Evolutionary conservation across 768 basidiomycete species (phyloP).

Genomic region (Termitomyces sp.): DNA sequence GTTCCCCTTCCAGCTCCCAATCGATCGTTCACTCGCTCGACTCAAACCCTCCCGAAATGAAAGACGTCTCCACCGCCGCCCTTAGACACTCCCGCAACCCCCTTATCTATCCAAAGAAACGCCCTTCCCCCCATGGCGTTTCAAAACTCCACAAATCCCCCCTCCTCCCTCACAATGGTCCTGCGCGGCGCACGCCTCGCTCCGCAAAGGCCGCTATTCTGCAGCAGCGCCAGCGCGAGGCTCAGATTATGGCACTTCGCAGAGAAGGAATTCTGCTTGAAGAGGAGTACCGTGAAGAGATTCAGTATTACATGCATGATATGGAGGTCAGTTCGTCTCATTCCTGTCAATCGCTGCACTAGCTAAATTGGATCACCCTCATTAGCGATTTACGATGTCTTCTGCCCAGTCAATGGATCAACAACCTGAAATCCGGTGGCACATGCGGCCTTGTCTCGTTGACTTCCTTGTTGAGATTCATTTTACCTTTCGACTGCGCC

Average conservation of each 20-base stretch:
- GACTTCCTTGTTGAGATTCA: constrained; percentile 99
- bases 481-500: constrained; percentile 94
- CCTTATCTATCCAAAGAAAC: constrained; percentile 76
- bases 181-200: constrained; percentile 58
- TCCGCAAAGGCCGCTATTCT: constrained; percentile 54
- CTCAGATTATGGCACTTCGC: constrained; percentile 62
- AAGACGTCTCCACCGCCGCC: constrained; percentile 60
- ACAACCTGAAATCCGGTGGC: constrained; percentile 98
- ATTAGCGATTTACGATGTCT: constrained; percentile 72
- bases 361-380: constrained; percentile 8
- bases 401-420: constrained; percentile 97
- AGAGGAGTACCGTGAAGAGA: constrained; percentile 94
- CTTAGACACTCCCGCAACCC: constrained; percentile 58
- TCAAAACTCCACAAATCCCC: constrained; percentile 61
- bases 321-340: constrained; percentile 78
- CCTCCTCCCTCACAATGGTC: constrained; percentile 42
- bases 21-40: constrained; percentile 38
- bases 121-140: constrained; percentile 77
- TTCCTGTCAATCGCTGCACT: constrained; percentile 8
- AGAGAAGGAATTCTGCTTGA: constrained; percentile 78
- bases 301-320: constrained; percentile 89
- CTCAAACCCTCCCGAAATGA: constrained; percentile 57
- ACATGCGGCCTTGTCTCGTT: constrained; percentile 97
- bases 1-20: constrained; percentile 30
- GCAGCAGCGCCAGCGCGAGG: constrained; percentile 64